Evolutionary conservation across 2,329 filamentous ascomycete species (phyloP).

Genomic region (Pseudocercospora eumusae): DNA sequence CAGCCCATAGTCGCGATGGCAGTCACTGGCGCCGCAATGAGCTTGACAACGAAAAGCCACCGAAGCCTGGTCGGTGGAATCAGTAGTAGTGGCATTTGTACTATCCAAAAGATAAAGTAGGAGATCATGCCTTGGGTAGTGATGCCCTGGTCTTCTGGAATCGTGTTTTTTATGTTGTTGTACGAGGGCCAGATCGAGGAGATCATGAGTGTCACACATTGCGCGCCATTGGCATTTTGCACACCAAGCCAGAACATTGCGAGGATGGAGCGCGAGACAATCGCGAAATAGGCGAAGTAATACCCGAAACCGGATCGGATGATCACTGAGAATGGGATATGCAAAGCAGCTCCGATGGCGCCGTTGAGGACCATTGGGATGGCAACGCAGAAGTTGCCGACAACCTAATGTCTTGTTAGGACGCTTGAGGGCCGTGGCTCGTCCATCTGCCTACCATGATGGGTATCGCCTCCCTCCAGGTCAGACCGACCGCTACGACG

Average conservation of each 20-base stretch:
- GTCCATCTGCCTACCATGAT: slow-evolving; percentile 45
- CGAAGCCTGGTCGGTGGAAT: slow-evolving; percentile 10
- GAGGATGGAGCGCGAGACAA: slow-evolving; percentile 29
- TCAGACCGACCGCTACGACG: slow-evolving; percentile 55
- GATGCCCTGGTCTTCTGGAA: slow-evolving; percentile 55
- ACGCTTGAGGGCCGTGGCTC: background rate
- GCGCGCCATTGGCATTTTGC: slow-evolving; percentile 26
- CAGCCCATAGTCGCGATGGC: slow-evolving; percentile 34
- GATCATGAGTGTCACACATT: slow-evolving; percentile 29
- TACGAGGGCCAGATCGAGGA: slow-evolving; percentile 45
- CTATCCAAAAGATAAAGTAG: slow-evolving; percentile 53
- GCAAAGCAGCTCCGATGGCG: slow-evolving; percentile 52
- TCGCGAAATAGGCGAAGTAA: slow-evolving; percentile 29
- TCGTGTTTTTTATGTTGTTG: slow-evolving; percentile 49
- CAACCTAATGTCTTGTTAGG: slow-evolving; percentile 25
- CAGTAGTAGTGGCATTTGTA: slow-evolving; percentile 4
- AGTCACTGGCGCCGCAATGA: slow-evolving; percentile 29
- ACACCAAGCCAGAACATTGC: slow-evolving; percentile 35
- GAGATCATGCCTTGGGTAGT: slow-evolving; percentile 57
- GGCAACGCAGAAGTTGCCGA: slow-evolving; percentile 55
- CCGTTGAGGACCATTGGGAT: slow-evolving; percentile 44
- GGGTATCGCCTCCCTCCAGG: slow-evolving; percentile 57
- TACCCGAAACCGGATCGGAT: slow-evolving; percentile 28
- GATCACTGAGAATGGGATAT: slow-evolving; percentile 51
- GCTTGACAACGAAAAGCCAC: slow-evolving; percentile 32